Conservation (phyloP, 139 green algal genomes). For the Chlorella sorokiniana region DNA sequence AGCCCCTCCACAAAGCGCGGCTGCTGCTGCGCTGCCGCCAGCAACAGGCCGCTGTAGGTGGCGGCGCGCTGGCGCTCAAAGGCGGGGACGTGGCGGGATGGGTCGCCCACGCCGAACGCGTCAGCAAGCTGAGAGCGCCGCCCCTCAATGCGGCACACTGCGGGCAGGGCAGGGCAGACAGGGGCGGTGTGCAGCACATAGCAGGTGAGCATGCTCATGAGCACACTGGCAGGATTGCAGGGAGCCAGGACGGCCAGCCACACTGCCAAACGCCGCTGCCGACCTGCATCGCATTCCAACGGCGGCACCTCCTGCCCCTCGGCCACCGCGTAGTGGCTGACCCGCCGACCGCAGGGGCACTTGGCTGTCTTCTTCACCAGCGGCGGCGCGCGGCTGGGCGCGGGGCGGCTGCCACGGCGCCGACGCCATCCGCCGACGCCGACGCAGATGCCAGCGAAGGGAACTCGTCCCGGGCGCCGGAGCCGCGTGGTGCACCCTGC, state of each 20-base stretch:
- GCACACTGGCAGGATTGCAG: too few species aligned
- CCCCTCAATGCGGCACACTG: conserved; percentile 49
- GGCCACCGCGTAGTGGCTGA: conserved; percentile 58
- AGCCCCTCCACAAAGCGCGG: conserved; percentile 48
- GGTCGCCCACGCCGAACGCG: conserved; percentile 68
- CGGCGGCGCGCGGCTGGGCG: conserved; percentile 12
- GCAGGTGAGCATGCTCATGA: not conserved
- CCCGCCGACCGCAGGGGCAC: conserved; percentile 64
- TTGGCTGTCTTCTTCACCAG: conserved; percentile 44
- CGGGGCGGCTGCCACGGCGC: not conserved
- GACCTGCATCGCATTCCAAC: conserved; percentile 59
- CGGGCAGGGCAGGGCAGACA: not conserved
- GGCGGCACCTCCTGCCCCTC: conserved; percentile 44
- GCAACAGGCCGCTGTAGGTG: conserved; percentile 45
- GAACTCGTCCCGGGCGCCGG: conserved; percentile 20
- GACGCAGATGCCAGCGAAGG: conserved; percentile 29
- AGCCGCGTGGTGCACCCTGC: not conserved
- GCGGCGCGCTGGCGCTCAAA: conserved; percentile 58
- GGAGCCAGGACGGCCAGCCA: too few species aligned
- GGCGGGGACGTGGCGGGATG: conserved; percentile 46
- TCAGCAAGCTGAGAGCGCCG: conserved; percentile 56
- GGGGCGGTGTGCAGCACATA: not conserved
- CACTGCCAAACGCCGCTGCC: not conserved
- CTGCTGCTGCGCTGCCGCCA: conserved; percentile 57
- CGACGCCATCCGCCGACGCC: not conserved